Conservation (phyloP, 2,329 filamentous ascomycete genomes). For the Leptographium galeiforme region DNA sequence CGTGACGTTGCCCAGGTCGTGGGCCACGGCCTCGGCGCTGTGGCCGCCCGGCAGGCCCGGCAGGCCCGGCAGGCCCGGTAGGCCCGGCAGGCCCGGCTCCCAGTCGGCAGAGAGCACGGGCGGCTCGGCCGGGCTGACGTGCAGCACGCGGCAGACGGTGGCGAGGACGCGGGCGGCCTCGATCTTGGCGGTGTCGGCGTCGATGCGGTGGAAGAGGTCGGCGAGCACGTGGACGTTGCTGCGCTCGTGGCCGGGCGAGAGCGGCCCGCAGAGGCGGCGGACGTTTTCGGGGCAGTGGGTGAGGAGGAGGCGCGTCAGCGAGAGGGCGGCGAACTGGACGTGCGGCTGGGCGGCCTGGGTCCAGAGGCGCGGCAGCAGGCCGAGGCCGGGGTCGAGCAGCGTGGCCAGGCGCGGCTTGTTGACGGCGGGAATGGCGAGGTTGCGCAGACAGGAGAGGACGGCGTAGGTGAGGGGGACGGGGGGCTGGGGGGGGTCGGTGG, state of each 20-base stretch:
- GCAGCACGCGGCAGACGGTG: slow-evolving; percentile 40
- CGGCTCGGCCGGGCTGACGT: slow-evolving; percentile 21
- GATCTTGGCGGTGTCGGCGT: slow-evolving; percentile 42
- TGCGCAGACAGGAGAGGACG: slow-evolving; percentile 47
- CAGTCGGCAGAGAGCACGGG: slow-evolving; percentile 19
- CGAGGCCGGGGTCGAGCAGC: slow-evolving; percentile 25
- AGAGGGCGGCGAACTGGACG: slow-evolving; percentile 46
- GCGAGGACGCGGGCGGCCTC: slow-evolving; percentile 43
- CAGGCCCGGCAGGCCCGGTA: too few species aligned
- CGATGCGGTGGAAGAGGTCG: slow-evolving; percentile 27
- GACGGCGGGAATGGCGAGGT: slow-evolving; percentile 42
- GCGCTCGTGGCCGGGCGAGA: slow-evolving; percentile 19
- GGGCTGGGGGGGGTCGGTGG: slow-evolving; percentile 9
- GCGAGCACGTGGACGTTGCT: slow-evolving; percentile 25
- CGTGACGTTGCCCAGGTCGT: too few species aligned
- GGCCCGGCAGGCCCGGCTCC: too few species aligned
- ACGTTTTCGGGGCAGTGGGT: slow-evolving; percentile 40
- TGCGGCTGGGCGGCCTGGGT: slow-evolving; percentile 35
- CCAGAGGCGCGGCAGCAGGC: slow-evolving; percentile 40
- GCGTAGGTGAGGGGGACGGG: slow-evolving; percentile 39
- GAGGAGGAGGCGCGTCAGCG: slow-evolving; percentile 42
- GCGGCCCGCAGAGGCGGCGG: slow-evolving; percentile 28
- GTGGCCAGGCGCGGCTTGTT: slow-evolving; percentile 41
- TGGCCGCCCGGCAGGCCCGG: too few species aligned
- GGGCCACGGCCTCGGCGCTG: too few species aligned